phyloP scores from a whole-genome alignment of 1,139 yeast species.

The Geotrichum macrosporum region DNA sequence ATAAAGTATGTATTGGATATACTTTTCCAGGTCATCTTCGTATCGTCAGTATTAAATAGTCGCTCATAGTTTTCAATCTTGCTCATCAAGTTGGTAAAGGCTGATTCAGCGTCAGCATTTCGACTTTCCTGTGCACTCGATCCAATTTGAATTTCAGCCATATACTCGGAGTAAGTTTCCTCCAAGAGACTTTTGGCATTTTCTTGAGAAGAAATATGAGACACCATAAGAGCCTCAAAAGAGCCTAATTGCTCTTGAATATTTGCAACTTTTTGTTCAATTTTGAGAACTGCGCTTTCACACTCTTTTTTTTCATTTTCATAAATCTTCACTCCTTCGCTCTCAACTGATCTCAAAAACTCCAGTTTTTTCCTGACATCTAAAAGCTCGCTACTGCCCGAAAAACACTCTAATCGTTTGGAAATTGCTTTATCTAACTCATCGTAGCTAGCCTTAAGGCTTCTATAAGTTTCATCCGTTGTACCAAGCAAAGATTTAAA shows the following conservation, averaged over 20 bases:
- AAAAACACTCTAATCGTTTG: background rate
- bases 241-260: background rate
- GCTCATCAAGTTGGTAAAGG: background rate
- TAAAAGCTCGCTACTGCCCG: background rate
- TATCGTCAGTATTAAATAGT: background rate
- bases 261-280: background rate
- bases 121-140: background rate
- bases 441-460: background rate
- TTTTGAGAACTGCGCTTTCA: background rate
- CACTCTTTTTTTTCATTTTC: background rate
- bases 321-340: background rate
- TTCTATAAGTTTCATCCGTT: background rate
- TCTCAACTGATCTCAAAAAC: background rate
- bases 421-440: background rate
- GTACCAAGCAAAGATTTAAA: background rate
- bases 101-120: background rate
- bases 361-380: background rate
- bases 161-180: background rate
- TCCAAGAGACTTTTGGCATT: background rate
- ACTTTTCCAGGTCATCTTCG: background rate
- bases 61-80: background rate
- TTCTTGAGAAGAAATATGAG: background rate
- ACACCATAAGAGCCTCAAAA: background rate
- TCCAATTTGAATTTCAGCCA: background rate
- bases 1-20: background rate